phyloP scores from a whole-genome alignment of 2,329 filamentous ascomycete species.

The Aspergillus melleus region DNA sequence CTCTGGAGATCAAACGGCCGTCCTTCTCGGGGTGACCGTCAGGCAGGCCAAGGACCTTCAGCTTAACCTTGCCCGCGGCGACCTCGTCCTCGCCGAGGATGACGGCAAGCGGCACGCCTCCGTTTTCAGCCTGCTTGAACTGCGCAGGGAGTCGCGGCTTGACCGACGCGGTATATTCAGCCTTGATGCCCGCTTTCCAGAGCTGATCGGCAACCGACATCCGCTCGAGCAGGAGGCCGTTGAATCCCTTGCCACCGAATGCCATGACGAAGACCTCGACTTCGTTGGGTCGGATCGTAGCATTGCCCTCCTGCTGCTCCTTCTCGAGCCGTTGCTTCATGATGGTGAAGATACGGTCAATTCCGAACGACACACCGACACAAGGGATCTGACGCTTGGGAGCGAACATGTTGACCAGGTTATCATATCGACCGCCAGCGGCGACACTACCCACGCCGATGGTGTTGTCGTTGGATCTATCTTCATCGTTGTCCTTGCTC shows the following conservation, averaged over 20 bases:
- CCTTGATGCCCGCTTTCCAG: constrained; percentile 87
- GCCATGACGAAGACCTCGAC: constrained; percentile 95
- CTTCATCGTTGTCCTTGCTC: constrained; percentile 57
- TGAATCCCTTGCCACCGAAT: constrained; percentile 83
- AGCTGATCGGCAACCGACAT: constrained; percentile 75
- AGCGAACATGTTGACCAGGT: constrained; percentile 91
- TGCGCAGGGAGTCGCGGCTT: constrained; percentile 87
- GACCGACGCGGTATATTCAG: constrained; percentile 85
- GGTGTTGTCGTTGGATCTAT: constrained; percentile 75
- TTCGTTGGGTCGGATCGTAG: constrained; percentile 65
- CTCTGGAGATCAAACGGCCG: constrained; percentile 69
- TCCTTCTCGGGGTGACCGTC: constrained; percentile 90
- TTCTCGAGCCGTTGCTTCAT: constrained; percentile 73
- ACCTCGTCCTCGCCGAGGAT: constrained; percentile 92
- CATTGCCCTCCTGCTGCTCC: constrained; percentile 57
- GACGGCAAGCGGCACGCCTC: constrained; percentile 78
- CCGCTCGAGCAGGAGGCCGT: constrained; percentile 76
- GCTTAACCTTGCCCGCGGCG: constrained; percentile 75
- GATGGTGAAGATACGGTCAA: constrained; percentile 93
- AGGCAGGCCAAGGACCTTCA: constrained; percentile 80
- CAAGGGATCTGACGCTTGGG: constrained; percentile 85
- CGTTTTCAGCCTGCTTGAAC: constrained; percentile 84
- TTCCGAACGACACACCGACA: constrained; percentile 88
- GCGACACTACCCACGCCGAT: constrained; percentile 85
- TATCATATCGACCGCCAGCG: constrained; percentile 87